phyloP scores from a whole-genome alignment of 202 grass and related monocot species.

The Cymbopogon flexuosus region DNA sequence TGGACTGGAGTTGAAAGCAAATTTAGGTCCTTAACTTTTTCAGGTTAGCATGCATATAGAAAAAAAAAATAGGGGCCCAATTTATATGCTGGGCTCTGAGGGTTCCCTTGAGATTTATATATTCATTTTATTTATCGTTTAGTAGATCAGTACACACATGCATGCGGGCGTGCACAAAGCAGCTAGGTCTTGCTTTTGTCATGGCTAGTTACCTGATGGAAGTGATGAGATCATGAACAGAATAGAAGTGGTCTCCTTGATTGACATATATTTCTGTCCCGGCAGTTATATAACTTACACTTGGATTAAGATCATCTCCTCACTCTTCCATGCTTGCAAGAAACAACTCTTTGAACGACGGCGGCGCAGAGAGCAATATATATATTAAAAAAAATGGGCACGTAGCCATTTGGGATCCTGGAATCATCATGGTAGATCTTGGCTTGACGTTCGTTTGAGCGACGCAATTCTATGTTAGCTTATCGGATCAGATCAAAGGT shows the following conservation, averaged over 20 bases:
- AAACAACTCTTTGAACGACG: neutral
- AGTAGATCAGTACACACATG: neutral
- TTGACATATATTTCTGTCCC: neutral
- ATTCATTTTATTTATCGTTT: neutral
- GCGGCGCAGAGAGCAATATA: neutral
- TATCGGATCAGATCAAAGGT: slow-evolving; percentile 6
- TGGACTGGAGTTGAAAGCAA: no score
- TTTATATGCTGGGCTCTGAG: no score
- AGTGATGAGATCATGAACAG: slow-evolving; percentile 10
- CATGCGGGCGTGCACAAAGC: neutral
- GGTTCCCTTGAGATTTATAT: no score
- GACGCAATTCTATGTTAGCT: slow-evolving; percentile 22
- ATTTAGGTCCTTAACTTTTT: no score
- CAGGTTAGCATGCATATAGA: no score
- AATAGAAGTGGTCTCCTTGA: neutral
- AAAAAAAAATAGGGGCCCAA: no score
- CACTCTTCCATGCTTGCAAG: slow-evolving; percentile 19
- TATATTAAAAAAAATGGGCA: neutral
- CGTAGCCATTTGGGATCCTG: neutral
- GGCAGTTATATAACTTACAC: neutral
- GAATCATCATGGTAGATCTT: slow-evolving; percentile 20
- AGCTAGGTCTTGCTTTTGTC: neutral
- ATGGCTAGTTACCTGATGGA: neutral
- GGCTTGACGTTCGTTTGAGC: slow-evolving; percentile 21
- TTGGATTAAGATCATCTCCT: neutral